phyloP scores from a whole-genome alignment of 441 rosid species.

The Erodium texanum region DNA sequence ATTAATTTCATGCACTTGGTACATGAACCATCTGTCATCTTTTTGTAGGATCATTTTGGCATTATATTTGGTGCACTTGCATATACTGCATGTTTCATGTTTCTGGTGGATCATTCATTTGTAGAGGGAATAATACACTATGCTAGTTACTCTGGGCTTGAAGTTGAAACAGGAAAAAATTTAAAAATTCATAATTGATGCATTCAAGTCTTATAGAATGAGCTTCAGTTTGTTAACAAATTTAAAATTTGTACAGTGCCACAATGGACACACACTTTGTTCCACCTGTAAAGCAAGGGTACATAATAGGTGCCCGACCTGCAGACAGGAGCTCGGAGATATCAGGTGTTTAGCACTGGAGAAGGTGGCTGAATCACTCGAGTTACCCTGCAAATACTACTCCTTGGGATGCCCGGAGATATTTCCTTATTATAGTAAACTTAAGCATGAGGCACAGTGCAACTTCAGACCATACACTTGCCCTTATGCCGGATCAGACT shows the following conservation, averaged over 20 bases:
- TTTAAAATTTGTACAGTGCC: slow-evolving; percentile 46
- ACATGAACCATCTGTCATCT: neutral
- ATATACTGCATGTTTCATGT: too few relatives aligned
- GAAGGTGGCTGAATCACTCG: slow-evolving; percentile 86
- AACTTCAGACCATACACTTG: slow-evolving; percentile 83
- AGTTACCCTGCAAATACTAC: slow-evolving; percentile 77
- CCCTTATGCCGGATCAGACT: slow-evolving; percentile 89
- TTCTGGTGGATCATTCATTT: too few relatives aligned
- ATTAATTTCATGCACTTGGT: neutral
- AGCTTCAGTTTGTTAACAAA: slow-evolving; percentile 1
- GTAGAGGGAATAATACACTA: too few relatives aligned
- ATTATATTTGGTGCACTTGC: too few relatives aligned
- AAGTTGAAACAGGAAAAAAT: too few relatives aligned
- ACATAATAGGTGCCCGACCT: slow-evolving; percentile 81
- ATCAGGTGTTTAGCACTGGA: slow-evolving; percentile 69
- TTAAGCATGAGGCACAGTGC: slow-evolving; percentile 71
- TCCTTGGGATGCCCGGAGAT: slow-evolving; percentile 78
- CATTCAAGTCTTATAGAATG: neutral
- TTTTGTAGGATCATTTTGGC: too few relatives aligned
- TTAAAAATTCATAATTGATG: too few relatives aligned
- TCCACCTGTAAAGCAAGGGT: slow-evolving; percentile 79
- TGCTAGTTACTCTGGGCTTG: too few relatives aligned
- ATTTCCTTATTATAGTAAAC: slow-evolving; percentile 81
- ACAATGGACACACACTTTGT: slow-evolving; percentile 76
- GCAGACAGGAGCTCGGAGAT: slow-evolving; percentile 69